phyloP scores from a whole-genome alignment of 2,329 filamentous ascomycete genomes.

The Chlorencoelia australis region DNA sequence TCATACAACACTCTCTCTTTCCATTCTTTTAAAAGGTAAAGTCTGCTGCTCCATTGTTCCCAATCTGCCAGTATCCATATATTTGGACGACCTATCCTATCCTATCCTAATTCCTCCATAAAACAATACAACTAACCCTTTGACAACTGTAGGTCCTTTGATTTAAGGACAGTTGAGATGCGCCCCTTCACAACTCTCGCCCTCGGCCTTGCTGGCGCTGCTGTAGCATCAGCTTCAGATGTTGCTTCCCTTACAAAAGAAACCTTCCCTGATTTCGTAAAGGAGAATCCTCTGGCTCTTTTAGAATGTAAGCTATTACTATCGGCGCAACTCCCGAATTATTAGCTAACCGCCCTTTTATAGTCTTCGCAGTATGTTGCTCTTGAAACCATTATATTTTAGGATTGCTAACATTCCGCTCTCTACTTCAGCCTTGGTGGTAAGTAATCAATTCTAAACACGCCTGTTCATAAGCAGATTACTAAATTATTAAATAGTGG shows the following conservation, averaged over 20 bases:
- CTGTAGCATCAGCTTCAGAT: slow-evolving; percentile 61
- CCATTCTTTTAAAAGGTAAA: slow-evolving; percentile 10
- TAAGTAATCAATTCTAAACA: slow-evolving; percentile 15
- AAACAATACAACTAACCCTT: slow-evolving; percentile 6
- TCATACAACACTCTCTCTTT: slow-evolving; percentile 4
- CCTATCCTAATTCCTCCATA: not conserved
- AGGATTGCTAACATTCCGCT: slow-evolving; percentile 19
- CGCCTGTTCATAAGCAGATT: slow-evolving; percentile 17
- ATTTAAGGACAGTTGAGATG: slow-evolving; percentile 18
- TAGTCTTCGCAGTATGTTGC: slow-evolving; percentile 93
- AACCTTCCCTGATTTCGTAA: slow-evolving; percentile 79
- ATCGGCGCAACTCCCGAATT: not conserved
- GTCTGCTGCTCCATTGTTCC: not conserved
- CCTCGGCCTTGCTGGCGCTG: slow-evolving; percentile 30
- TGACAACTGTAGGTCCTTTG: slow-evolving; percentile 8
- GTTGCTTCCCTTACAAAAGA: slow-evolving; percentile 78
- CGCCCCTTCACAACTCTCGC: slow-evolving; percentile 25
- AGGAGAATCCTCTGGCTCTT: slow-evolving; percentile 77
- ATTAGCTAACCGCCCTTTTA: slow-evolving; percentile 13
- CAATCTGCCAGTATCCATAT: not conserved
- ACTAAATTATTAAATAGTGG: slow-evolving; percentile 36
- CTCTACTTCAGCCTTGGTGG: slow-evolving; percentile 28
- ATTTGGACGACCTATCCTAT: not conserved
- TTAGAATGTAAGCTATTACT: slow-evolving; percentile 71
- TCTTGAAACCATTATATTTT: slow-evolving; percentile 11